Conservation (phyloP, 83 land plant species). For the Isoetes engelmannii region DNA sequence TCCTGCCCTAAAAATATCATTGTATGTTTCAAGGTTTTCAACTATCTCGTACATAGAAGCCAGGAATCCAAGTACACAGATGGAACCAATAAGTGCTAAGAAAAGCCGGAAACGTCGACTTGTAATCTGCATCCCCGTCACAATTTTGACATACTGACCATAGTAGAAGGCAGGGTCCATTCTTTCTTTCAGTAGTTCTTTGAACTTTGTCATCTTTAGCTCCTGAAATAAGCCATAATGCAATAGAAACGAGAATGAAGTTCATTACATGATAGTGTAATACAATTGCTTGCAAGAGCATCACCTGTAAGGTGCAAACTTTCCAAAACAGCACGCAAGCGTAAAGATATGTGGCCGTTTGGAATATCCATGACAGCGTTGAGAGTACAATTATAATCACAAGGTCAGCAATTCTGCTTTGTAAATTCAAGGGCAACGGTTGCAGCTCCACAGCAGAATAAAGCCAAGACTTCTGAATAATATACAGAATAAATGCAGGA, state of each 20-base stretch:
- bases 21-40: conserved; percentile 1
- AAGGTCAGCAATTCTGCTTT: neutral
- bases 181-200: conserved; percentile 9
- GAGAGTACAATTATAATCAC: conserved; percentile 5
- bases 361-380: conserved; percentile 16
- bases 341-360: conserved; percentile 18
- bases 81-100: conserved; percentile 16
- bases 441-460: conserved; percentile 17
- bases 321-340: conserved; percentile 17
- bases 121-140: conserved; percentile 11
- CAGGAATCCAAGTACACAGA: conserved; percentile 10
- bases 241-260: too few relatives aligned
- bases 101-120: conserved; percentile 16
- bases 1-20: neutral
- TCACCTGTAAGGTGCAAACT: conserved; percentile 17
- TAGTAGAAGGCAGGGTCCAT: conserved; percentile 15
- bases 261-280: too few relatives aligned
- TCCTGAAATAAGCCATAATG: conserved; percentile 3
- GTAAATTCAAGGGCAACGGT: conserved; percentile 17
- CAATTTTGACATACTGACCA: conserved; percentile 7
- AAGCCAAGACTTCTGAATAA: conserved; percentile 23
- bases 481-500: conserved; percentile 20
- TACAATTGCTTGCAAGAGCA: neutral
- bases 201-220: conserved; percentile 17
- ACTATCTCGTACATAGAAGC: conserved; percentile 21